A percentile compares a stretch with the other conserved stretches of the same genome.
phyloP scores from a whole-genome alignment of 164 flowering plant species.

The Kingdonia uniflora region DNA sequence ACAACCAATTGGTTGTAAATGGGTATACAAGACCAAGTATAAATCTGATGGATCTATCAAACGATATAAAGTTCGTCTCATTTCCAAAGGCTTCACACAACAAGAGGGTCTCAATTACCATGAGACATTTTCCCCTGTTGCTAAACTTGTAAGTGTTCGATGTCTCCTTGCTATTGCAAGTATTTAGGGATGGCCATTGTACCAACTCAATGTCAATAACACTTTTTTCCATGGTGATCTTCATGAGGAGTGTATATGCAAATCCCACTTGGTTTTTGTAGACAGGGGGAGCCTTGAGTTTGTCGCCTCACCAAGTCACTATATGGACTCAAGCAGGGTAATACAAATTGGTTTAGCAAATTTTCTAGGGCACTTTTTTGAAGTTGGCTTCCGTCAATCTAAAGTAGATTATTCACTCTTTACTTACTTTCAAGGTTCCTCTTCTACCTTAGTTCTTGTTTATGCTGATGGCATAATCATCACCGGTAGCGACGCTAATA shows the following conservation, averaged over 20 bases:
- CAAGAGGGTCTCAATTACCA: neutral
- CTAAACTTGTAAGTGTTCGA: neutral
- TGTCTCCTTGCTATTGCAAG: neutral
- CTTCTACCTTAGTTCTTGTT: too few relatives aligned
- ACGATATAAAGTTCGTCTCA: neutral
- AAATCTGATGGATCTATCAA: neutral
- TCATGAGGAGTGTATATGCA: neutral
- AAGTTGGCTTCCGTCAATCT: too few relatives aligned
- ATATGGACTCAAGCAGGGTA: too few relatives aligned
- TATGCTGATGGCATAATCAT: too few relatives aligned
- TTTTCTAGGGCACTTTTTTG: neutral
- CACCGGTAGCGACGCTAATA: neutral
- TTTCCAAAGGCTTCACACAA: neutral
- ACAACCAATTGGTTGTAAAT: too few relatives aligned
- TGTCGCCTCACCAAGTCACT: too few relatives aligned
- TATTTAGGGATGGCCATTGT: neutral
- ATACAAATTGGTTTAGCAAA: neutral
- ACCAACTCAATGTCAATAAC: too few relatives aligned
- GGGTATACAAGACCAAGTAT: too few relatives aligned
- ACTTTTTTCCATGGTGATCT: neutral
- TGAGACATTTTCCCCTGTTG: neutral
- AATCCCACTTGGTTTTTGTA: neutral
- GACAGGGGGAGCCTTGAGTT: too few relatives aligned
- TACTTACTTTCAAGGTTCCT: neutral
- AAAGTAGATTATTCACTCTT: conserved; percentile 1